These are phyloP conservation scores for Thozetella sp. DNA, from an alignment of 495 filamentous ascomycete genomes.

Conservation along the genomic window DNA sequence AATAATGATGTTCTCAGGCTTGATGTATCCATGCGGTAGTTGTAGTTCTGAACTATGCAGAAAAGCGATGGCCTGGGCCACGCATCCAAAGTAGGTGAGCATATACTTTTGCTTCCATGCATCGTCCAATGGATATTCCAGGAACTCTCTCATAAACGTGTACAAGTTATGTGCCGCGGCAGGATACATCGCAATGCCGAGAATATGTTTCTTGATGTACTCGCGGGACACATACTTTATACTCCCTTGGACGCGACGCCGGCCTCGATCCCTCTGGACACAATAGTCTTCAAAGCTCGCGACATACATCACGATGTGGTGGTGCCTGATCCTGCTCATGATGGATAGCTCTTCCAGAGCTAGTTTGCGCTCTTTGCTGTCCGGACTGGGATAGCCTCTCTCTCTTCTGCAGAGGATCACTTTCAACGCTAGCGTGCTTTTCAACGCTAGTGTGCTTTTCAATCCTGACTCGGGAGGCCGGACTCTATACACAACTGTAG, in stretches of 20 bases:
- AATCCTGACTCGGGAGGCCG: constrained; percentile 17
- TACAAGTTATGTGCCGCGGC: constrained; percentile 26
- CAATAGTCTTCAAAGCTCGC: constrained; percentile 33
- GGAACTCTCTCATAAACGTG: constrained; percentile 24
- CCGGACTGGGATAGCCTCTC: constrained; percentile 19
- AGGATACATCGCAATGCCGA: constrained; percentile 36
- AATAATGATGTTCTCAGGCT: constrained; percentile 47
- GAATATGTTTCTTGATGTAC: constrained; percentile 26
- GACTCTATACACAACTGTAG: constrained; percentile 30
- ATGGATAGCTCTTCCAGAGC: constrained; percentile 28
- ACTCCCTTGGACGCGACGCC: constrained; percentile 6
- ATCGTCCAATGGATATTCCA: constrained; percentile 7
- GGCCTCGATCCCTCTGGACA: constrained; percentile 13
- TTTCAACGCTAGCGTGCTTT: constrained; percentile 27
- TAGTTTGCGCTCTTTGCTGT: constrained; percentile 21
- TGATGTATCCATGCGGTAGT: constrained; percentile 47
- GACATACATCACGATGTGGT: constrained; percentile 33
- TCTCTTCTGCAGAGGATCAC: constrained; percentile 28
- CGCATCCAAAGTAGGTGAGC: constrained; percentile 32
- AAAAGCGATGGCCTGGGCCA: constrained; percentile 36
- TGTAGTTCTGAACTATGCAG: constrained; percentile 29
- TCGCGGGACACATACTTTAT: constrained; percentile 10
- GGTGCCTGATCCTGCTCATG: constrained; percentile 24
- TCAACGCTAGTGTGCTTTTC: constrained; percentile 14
- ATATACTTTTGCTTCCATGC: constrained; percentile 19